Conservation (phyloP, 441 rosid species). For the Theobroma grandiflorum region DNA sequence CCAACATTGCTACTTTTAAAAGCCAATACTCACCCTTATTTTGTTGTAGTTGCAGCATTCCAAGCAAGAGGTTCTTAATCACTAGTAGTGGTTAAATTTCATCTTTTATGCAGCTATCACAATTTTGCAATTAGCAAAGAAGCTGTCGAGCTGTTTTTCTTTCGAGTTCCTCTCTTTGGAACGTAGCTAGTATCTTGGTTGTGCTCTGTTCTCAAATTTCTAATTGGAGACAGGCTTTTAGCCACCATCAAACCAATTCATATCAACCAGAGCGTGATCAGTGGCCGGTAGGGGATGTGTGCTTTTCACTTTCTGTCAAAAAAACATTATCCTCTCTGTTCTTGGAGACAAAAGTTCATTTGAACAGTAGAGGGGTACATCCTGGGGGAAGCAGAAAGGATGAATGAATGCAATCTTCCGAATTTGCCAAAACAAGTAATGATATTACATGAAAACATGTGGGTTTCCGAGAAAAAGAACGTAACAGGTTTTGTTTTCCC, state of each 20-base stretch:
- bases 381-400: background rate
- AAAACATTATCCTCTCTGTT: background rate
- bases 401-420: background rate
- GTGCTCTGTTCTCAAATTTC: background rate
- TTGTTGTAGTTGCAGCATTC: background rate
- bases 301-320: background rate
- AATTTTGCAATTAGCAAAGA: background rate
- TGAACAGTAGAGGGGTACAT: background rate
- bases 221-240: background rate
- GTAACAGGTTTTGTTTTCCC: background rate
- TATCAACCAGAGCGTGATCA: background rate
- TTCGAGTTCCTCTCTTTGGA: too few species aligned
- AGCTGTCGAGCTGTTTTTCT: background rate
- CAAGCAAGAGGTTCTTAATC: background rate
- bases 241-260: background rate
- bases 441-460: background rate
- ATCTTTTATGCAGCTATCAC: background rate
- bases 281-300: background rate
- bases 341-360: background rate
- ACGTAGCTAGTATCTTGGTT: too few species aligned
- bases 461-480: background rate
- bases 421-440: background rate
- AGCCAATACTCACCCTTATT: background rate
- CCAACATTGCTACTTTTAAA: background rate
- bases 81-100: background rate